phyloP scores from a whole-genome alignment of 371 early-diverging fungal genomes.

The Umbelopsis sp. region DNA sequence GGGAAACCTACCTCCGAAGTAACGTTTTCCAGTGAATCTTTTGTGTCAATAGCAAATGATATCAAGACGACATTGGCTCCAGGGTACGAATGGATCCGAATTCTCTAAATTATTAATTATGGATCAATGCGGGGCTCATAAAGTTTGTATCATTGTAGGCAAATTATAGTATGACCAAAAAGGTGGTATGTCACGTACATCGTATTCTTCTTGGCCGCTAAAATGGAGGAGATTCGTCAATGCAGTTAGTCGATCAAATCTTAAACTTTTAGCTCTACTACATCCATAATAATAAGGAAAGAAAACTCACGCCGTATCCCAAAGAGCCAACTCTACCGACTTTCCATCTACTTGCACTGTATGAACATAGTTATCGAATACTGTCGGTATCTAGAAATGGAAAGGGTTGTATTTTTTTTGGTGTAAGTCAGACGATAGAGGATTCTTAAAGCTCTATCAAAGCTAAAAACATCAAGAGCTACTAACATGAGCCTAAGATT shows the following conservation, averaged over 20 bases:
- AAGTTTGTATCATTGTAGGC: not conserved
- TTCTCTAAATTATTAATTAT: conserved; percentile 29
- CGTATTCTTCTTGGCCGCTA: conserved; percentile 37
- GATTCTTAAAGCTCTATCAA: not conserved
- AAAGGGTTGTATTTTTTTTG: not conserved
- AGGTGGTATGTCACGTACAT: conserved; percentile 6
- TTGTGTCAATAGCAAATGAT: conserved; percentile 60
- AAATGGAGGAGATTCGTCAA: not conserved
- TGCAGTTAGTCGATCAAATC: not conserved
- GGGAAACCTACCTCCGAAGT: conserved; percentile 36
- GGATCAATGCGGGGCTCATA: too few species aligned
- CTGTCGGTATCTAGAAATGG: conserved; percentile 63
- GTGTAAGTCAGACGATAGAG: not conserved
- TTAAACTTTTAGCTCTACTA: too few species aligned
- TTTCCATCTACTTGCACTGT: conserved; percentile 80
- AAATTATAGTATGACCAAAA: not conserved
- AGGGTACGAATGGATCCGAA: conserved; percentile 57
- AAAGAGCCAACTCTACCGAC: conserved; percentile 79
- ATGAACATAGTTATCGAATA: conserved; percentile 87
- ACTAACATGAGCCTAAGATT: conserved; percentile 8
- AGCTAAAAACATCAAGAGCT: too few species aligned
- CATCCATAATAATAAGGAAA: conserved; percentile 30
- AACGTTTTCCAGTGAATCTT: conserved; percentile 62
- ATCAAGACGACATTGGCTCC: conserved; percentile 55
- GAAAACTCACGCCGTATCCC: conserved; percentile 79